Percentiles rank a stretch among this genome's conserved stretches.
These are phyloP conservation scores for Crithidia thermophila DNA, from an alignment of 208 protist genomes.

Conservation along the genomic window DNA sequence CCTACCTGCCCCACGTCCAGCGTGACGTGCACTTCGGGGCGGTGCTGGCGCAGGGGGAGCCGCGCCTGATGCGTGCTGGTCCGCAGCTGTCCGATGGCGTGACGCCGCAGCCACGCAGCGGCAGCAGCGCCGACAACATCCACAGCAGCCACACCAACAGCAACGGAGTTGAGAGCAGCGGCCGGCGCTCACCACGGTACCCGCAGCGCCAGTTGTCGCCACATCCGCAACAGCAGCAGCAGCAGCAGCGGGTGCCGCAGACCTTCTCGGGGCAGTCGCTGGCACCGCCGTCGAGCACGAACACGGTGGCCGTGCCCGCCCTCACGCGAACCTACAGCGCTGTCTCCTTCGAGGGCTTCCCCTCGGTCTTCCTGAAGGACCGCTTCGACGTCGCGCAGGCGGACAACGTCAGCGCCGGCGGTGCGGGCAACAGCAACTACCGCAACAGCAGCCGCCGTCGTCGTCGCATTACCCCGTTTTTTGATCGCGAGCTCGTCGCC, in stretches of 20 bases:
- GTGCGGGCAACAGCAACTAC: slow-evolving; percentile 11
- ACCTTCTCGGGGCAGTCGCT: slow-evolving; percentile 1
- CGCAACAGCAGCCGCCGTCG: slow-evolving; percentile 28
- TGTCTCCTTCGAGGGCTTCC: slow-evolving; percentile 54
- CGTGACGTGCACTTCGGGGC: slow-evolving; percentile 59
- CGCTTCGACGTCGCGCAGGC: slow-evolving; percentile 37
- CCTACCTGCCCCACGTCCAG: slow-evolving; percentile 34
- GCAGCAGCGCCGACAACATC: no score
- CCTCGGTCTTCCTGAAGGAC: slow-evolving; percentile 72
- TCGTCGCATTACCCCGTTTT: slow-evolving; percentile 46
- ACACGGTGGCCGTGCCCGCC: background rate
- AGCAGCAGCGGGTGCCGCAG: background rate
- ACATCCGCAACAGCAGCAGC: slow-evolving; percentile 3
- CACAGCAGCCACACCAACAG: no score
- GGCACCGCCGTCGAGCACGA: background rate
- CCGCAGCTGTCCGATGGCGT: slow-evolving; percentile 28
- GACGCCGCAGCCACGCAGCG: background rate
- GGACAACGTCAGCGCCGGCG: slow-evolving; percentile 11
- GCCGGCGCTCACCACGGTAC: no score
- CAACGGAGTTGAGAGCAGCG: background rate
- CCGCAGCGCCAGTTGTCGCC: no score
- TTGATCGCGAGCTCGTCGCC: slow-evolving; percentile 61
- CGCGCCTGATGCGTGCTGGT: slow-evolving; percentile 47
- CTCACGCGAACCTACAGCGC: slow-evolving; percentile 25
- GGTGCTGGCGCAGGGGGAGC: slow-evolving; percentile 41